These are phyloP conservation scores for Sporothrix mexicana DNA, from an alignment of 2,329 filamentous ascomycete species.

Conservation along the genomic window DNA sequence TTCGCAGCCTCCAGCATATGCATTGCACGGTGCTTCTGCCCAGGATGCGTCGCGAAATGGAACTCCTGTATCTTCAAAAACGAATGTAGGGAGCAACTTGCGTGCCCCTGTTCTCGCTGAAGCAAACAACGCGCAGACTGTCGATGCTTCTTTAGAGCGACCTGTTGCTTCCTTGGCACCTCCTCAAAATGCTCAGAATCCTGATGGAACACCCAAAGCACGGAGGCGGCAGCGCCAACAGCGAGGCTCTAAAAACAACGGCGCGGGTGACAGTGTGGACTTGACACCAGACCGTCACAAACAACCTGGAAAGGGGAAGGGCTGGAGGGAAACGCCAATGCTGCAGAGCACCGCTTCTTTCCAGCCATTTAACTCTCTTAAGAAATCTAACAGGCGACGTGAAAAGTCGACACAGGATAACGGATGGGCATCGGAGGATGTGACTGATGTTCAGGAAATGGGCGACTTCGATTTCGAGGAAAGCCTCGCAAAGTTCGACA, in stretches of 20 bases:
- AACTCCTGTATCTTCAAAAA: neutral
- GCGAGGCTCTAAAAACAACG: constrained; percentile 39
- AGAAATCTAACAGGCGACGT: constrained; percentile 58
- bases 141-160: neutral
- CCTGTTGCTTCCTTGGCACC: neutral
- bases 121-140: neutral
- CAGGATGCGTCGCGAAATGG: constrained; percentile 18
- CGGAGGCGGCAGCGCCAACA: constrained; percentile 44
- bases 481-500: constrained; percentile 93
- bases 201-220: neutral
- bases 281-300: constrained; percentile 37
- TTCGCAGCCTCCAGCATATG: neutral
- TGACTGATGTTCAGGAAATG: constrained; percentile 90
- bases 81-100: neutral
- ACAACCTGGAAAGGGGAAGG: constrained; percentile 52
- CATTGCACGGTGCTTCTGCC: neutral
- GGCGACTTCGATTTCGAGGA: constrained; percentile 93
- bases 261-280: constrained; percentile 41
- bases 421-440: constrained; percentile 95
- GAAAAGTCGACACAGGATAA: constrained; percentile 59
- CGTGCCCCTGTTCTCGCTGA: neutral
- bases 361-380: constrained; percentile 67
- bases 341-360: constrained; percentile 66
- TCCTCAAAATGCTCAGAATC: neutral
- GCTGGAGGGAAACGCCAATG: constrained; percentile 66